These are phyloP conservation scores for Entomortierella beljakovae DNA, from an alignment of 192 early-diverging fungal genomes.

Conservation along the genomic window DNA sequence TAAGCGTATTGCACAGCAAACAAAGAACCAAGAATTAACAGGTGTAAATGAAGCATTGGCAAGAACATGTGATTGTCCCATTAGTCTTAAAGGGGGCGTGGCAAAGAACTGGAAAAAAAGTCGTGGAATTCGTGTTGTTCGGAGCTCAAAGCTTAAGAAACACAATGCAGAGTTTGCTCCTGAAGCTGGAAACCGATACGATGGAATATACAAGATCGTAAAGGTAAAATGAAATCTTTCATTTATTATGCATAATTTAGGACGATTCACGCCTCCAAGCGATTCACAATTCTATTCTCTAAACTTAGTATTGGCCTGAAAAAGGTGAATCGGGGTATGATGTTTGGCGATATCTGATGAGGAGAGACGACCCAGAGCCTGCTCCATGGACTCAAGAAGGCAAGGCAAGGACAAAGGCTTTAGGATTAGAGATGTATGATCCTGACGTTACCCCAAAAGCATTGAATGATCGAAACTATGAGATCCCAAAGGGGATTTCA, in stretches of 20 bases:
- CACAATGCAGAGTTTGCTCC: constrained; percentile 65
- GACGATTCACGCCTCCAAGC: no score
- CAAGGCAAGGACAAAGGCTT: constrained; percentile 47
- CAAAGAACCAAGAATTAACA: constrained; percentile 68
- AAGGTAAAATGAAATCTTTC: constrained; percentile 26
- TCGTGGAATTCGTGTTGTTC: constrained; percentile 67
- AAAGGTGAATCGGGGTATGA: constrained; percentile 56
- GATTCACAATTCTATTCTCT: background rate
- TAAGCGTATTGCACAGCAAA: constrained; percentile 64
- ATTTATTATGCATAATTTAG: background rate
- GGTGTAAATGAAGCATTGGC: constrained; percentile 70
- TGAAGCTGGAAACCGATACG: constrained; percentile 67
- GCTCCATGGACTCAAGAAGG: constrained; percentile 74
- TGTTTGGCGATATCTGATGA: constrained; percentile 74
- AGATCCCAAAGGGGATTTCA: constrained; percentile 20
- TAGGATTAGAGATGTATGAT: constrained; percentile 56
- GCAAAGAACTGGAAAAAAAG: constrained; percentile 68
- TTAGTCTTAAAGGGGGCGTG: constrained; percentile 55
- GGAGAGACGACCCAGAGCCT: constrained; percentile 71
- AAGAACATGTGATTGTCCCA: constrained; percentile 62
- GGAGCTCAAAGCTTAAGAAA: constrained; percentile 60
- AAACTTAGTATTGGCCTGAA: constrained; percentile 64
- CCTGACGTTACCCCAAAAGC: background rate
- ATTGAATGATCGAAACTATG: background rate
- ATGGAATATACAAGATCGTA: constrained; percentile 75